These are phyloP conservation scores for Pseudogymnoascus sp. DNA, from an alignment of 2,329 filamentous ascomycete species.

Conservation along the genomic window DNA sequence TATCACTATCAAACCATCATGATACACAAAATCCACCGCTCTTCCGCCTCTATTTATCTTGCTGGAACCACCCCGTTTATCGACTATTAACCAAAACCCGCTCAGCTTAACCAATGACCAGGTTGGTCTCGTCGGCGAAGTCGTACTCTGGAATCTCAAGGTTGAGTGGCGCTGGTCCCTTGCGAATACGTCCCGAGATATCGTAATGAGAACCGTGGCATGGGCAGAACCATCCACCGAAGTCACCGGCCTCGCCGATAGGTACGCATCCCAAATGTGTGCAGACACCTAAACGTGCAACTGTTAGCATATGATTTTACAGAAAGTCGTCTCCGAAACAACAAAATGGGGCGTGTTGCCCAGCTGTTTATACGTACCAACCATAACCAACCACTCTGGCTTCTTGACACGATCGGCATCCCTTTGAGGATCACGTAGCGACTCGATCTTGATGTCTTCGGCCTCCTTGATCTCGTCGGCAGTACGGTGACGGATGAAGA, in stretches of 20 bases:
- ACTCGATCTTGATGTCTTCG: slow-evolving; percentile 73
- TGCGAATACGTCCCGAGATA: slow-evolving; percentile 96
- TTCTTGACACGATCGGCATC: slow-evolving; percentile 94
- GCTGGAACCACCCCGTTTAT: slow-evolving; percentile 16
- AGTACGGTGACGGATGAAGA: slow-evolving; percentile 99
- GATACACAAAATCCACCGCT: slow-evolving; percentile 12
- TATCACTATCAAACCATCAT: slow-evolving; percentile 11
- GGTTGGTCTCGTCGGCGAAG: slow-evolving; percentile 80
- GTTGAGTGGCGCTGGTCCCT: slow-evolving; percentile 94
- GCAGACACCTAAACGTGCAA: slow-evolving; percentile 68
- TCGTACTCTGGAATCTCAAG: slow-evolving; percentile 89
- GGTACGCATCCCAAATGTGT: slow-evolving; percentile 98
- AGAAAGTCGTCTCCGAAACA: neutral
- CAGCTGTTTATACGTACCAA: slow-evolving; percentile 51
- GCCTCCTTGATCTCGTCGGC: slow-evolving; percentile 88
- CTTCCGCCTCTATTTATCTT: slow-evolving; percentile 27
- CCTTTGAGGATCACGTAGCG: slow-evolving; percentile 81
- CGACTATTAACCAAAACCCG: slow-evolving; percentile 8
- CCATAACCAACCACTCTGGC: slow-evolving; percentile 97
- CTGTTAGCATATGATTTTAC: slow-evolving; percentile 19
- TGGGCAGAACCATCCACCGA: slow-evolving; percentile 98
- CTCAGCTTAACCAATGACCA: slow-evolving; percentile 78
- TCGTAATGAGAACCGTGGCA: slow-evolving; percentile 99
- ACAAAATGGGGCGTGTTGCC: neutral
- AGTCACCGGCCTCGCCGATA: slow-evolving; percentile 97